Conservation (phyloP, 352 stramenopile species). For the Phytopythium montanum region DNA sequence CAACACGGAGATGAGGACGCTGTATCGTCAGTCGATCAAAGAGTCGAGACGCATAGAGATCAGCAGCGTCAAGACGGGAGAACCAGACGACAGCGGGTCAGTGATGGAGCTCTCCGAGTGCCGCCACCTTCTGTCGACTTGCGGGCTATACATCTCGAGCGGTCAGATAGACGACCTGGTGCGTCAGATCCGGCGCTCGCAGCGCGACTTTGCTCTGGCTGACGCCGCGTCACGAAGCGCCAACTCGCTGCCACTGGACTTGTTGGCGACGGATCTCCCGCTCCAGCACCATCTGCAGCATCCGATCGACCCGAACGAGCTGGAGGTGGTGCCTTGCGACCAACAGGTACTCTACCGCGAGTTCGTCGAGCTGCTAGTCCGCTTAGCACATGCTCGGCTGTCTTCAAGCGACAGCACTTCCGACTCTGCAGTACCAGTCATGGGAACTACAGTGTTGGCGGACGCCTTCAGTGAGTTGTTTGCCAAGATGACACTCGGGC, state of each 20-base stretch:
- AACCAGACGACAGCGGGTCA: conserved; percentile 18
- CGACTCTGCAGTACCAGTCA: conserved; percentile 6
- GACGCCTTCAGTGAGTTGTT: conserved; percentile 43
- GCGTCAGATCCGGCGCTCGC: conserved; percentile 27
- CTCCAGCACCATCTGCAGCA: conserved; percentile 18
- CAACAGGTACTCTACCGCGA: conserved; percentile 51
- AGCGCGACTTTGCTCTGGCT: conserved; percentile 25
- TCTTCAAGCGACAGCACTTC: conserved; percentile 8
- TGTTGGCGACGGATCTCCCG: conserved; percentile 15
- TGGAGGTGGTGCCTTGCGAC: conserved; percentile 31
- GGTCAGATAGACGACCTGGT: conserved; percentile 36
- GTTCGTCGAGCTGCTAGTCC: conserved; percentile 68
- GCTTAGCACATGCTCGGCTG: conserved; percentile 32
- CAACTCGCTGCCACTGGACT: conserved; percentile 10
- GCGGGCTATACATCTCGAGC: conserved; percentile 35
- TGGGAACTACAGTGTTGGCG: conserved; percentile 17
- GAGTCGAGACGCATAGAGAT: conserved; percentile 12
- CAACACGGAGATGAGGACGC: conserved; percentile 54
- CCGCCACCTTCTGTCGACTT: conserved; percentile 38
- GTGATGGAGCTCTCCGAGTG: conserved; percentile 53
- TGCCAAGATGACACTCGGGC: conserved; percentile 33
- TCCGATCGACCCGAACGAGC: conserved; percentile 14
- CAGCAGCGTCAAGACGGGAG: conserved; percentile 3
- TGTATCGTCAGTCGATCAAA: conserved; percentile 56
- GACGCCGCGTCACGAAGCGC: conserved; percentile 10